phyloP scores from a whole-genome alignment of 1,284 basidiomycete genomes.

The Sporisorium graminicola region DNA sequence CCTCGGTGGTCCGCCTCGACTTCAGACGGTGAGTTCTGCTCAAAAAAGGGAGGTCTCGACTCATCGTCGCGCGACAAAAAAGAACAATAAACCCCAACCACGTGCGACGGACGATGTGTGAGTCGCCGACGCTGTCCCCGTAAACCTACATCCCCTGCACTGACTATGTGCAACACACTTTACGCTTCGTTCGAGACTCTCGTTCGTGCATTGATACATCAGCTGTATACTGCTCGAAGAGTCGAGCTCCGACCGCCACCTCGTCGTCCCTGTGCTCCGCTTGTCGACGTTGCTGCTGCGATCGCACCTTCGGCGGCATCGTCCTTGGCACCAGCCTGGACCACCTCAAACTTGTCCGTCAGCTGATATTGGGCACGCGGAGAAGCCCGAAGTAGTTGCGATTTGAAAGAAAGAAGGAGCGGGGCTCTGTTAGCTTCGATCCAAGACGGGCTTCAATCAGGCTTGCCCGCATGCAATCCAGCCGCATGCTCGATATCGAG shows the following conservation, averaged over 20 bases:
- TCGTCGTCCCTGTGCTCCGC: slow-evolving; percentile 13
- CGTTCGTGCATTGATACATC: neutral
- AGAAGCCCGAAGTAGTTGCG: neutral
- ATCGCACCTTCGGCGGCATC: slow-evolving; percentile 23
- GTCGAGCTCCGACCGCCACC: slow-evolving; percentile 16
- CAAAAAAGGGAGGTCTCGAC: too few relatives aligned
- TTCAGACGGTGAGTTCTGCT: too few relatives aligned
- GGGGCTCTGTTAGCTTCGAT: slow-evolving; percentile 15
- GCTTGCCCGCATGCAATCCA: neutral
- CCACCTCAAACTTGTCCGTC: slow-evolving; percentile 62
- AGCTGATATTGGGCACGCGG: slow-evolving; percentile 26
- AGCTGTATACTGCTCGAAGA: slow-evolving; percentile 33
- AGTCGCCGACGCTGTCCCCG: too few relatives aligned
- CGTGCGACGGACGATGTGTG: too few relatives aligned
- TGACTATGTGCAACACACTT: too few relatives aligned
- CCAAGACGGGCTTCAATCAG: neutral
- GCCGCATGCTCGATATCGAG: neutral
- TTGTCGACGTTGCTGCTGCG: neutral
- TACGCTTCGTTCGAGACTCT: too few relatives aligned
- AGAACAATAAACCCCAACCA: too few relatives aligned
- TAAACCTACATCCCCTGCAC: too few relatives aligned
- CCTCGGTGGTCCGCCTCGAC: too few relatives aligned
- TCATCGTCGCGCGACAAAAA: too few relatives aligned
- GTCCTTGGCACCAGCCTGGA: slow-evolving; percentile 33
- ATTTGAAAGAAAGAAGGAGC: neutral